phyloP scores from a whole-genome alignment of 1,284 basidiomycete species.

The Leccinum olivaceoglutinosum region DNA sequence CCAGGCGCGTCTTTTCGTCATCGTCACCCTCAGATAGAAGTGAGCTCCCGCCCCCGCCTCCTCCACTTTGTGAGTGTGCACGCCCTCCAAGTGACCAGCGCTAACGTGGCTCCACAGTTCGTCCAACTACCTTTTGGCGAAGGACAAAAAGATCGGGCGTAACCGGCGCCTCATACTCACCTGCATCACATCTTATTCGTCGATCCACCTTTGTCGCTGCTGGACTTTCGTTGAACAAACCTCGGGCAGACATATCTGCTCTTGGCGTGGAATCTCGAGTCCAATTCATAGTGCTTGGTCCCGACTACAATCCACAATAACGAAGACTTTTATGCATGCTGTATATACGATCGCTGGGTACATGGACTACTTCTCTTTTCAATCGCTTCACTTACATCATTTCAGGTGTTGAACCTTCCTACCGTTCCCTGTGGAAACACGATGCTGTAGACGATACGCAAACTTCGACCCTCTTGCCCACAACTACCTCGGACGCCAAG shows the following conservation, averaged over 20 bases:
- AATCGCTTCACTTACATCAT: constrained; percentile 5
- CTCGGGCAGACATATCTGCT: constrained; percentile 60
- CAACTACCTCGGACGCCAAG: neutral
- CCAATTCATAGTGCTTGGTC: constrained; percentile 34
- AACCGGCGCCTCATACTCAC: constrained; percentile 59
- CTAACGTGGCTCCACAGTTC: constrained; percentile 32
- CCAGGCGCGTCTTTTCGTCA: constrained; percentile 24
- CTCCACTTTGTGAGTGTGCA: constrained; percentile 52
- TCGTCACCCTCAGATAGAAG: constrained; percentile 30
- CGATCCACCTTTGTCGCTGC: constrained; percentile 70
- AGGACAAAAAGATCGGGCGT: constrained; percentile 62
- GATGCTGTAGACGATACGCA: constrained; percentile 4
- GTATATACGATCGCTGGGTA: constrained; percentile 19
- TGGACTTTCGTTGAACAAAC: constrained; percentile 56
- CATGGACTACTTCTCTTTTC: neutral
- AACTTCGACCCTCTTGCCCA: neutral
- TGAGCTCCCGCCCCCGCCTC: constrained; percentile 50
- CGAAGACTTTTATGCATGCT: constrained; percentile 5
- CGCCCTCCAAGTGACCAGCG: neutral
- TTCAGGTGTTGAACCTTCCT: constrained; percentile 12
- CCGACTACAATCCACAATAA: constrained; percentile 26
- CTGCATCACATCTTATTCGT: constrained; percentile 61
- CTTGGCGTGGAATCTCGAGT: constrained; percentile 61
- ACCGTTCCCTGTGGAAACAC: constrained; percentile 3
- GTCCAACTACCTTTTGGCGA: constrained; percentile 71